Percentiles rank a stretch among this genome's conserved stretches.
These are phyloP conservation scores for Bolboschoenus planiculmis DNA, from an alignment of 176 grass and related monocot species.

Conservation along the genomic window DNA sequence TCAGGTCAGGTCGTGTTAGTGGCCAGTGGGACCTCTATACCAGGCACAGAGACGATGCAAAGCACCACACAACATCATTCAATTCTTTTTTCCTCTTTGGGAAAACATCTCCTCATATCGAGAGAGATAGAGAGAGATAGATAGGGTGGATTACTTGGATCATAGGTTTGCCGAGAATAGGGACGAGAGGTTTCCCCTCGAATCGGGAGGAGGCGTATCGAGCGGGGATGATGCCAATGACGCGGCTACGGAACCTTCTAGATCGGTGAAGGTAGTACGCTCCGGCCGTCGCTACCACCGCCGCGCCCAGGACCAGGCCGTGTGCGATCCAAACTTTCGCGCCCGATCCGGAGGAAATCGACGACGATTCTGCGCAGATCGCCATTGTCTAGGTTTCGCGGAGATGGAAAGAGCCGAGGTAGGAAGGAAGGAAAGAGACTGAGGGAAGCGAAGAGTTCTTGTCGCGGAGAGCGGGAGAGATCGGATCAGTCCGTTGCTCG, in stretches of 20 bases:
- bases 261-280: slow-evolving; percentile 39
- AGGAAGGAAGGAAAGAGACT: neutral
- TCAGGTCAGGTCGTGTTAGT: neutral
- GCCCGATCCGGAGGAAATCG: slow-evolving; percentile 11
- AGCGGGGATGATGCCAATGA: slow-evolving; percentile 80
- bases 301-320: slow-evolving; percentile 40
- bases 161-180: slow-evolving; percentile 84
- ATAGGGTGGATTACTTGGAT: slow-evolving; percentile 37
- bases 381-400: slow-evolving; percentile 33
- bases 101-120: neutral
- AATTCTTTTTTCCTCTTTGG: neutral
- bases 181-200: slow-evolving; percentile 73
- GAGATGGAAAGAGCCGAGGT: neutral
- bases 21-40: neutral
- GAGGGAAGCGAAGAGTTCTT: neutral
- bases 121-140: neutral
- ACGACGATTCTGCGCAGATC: slow-evolving; percentile 53
- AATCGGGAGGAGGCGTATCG: slow-evolving; percentile 87
- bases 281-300: slow-evolving; percentile 24
- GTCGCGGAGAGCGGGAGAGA: no score
- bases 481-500: neutral
- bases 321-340: slow-evolving; percentile 38
- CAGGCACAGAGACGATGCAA: neutral
- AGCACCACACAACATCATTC: neutral
- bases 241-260: slow-evolving; percentile 47